Evolutionary conservation across 2,329 filamentous ascomycete genomes (phyloP).

Genomic region (Ophiocordyceps camponoti-rufipedis): DNA sequence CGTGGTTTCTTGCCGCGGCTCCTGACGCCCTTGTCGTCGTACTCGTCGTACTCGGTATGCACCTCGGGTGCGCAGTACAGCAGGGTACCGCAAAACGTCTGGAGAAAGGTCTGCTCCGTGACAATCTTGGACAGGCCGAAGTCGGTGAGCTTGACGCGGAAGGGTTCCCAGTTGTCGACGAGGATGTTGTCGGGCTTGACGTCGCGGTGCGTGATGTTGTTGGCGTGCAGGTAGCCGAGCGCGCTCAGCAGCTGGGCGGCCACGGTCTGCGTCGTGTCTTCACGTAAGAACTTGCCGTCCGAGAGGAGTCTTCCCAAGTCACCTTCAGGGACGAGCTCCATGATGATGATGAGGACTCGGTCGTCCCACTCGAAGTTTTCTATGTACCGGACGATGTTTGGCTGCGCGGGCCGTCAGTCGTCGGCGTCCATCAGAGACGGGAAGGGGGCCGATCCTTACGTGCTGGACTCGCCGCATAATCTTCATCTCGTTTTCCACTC

Average conservation of each 20-base stretch:
- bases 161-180: constrained; percentile 52
- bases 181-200: constrained; percentile 98
- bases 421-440: background rate
- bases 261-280: constrained; percentile 52
- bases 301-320: constrained; percentile 63
- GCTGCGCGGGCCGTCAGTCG: constrained; percentile 22
- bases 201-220: constrained; percentile 92
- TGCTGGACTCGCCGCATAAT: constrained; percentile 82
- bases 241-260: constrained; percentile 63
- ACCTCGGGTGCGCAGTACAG: constrained; percentile 95
- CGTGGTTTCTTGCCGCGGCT: constrained; percentile 44
- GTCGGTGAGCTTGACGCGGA: constrained; percentile 81
- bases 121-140: constrained; percentile 95
- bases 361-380: constrained; percentile 72
- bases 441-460: constrained; percentile 30
- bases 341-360: constrained; percentile 84
- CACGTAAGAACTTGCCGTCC: constrained; percentile 42
- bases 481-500: constrained; percentile 90
- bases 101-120: constrained; percentile 77
- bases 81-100: constrained; percentile 91
- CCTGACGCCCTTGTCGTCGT: constrained; percentile 51
- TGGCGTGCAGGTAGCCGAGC: constrained; percentile 67
- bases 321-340: constrained; percentile 76
- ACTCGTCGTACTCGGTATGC: constrained; percentile 55
- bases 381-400: constrained; percentile 81